Conservation (phyloP, 768 basidiomycete species). For the Mycena belliarum region DNA sequence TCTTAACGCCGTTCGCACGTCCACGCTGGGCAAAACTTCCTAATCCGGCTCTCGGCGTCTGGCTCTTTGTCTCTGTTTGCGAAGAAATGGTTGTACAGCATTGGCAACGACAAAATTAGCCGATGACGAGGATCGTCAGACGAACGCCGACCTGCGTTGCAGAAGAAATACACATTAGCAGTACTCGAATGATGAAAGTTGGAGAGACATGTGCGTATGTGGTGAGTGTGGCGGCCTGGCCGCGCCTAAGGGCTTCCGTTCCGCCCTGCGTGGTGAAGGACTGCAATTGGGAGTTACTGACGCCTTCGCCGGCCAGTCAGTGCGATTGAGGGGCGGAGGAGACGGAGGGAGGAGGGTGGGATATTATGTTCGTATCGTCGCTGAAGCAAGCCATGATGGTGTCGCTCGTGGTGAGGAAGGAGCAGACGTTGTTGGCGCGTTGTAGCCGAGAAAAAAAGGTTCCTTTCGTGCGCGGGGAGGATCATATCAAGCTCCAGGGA, state of each 20-base stretch:
- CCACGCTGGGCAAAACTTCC: background rate
- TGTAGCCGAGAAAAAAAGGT: slow-evolving; percentile 53
- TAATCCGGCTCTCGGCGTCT: slow-evolving; percentile 2
- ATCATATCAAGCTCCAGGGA: background rate
- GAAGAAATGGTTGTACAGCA: background rate
- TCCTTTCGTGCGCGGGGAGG: slow-evolving; percentile 34
- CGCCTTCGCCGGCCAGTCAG: slow-evolving; percentile 43
- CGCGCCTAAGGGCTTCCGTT: slow-evolving; percentile 55
- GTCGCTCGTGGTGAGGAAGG: slow-evolving; percentile 43
- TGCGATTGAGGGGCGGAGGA: slow-evolving; percentile 38
- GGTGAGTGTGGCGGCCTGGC: slow-evolving; percentile 54
- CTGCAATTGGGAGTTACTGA: slow-evolving; percentile 55
- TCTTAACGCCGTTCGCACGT: too few relatives aligned
- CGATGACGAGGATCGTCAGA: slow-evolving; percentile 47
- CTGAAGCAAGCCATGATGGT: slow-evolving; percentile 51
- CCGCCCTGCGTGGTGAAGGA: slow-evolving; percentile 62
- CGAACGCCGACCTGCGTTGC: slow-evolving; percentile 44
- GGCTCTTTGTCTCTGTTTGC: too few relatives aligned
- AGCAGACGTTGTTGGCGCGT: slow-evolving; percentile 55
- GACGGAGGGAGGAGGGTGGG: background rate
- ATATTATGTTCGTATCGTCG: slow-evolving; percentile 56
- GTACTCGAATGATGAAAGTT: background rate
- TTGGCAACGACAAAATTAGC: slow-evolving; percentile 28
- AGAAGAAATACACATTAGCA: too few relatives aligned
- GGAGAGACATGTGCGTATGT: slow-evolving; percentile 40